Evolutionary conservation across 371 early-diverging fungal genomes (phyloP).

Genomic region (Mortierella sp.): DNA sequence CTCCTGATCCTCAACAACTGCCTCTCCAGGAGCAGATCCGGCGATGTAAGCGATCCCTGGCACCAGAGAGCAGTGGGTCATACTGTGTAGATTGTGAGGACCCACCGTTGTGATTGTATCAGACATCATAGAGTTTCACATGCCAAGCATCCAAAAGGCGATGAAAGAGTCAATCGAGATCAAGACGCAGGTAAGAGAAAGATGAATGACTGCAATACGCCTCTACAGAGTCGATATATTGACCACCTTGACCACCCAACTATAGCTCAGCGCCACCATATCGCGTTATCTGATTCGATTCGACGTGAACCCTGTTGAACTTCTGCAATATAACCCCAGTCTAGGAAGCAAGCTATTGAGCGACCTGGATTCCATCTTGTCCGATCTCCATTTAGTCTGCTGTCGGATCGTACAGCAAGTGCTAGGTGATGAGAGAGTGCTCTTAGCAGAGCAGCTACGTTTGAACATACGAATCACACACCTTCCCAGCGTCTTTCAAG

Average conservation of each 20-base stretch:
- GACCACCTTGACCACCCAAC: too few relatives aligned
- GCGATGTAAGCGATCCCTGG: conserved; percentile 13
- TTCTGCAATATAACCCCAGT: conserved; percentile 24
- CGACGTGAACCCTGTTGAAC: conserved; percentile 27
- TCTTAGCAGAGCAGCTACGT: conserved; percentile 32
- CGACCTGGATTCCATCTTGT: conserved; percentile 11
- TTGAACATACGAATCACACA: conserved; percentile 14
- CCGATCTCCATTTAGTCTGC: conserved; percentile 20
- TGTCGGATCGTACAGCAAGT: conserved; percentile 37
- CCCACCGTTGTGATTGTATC: too few relatives aligned
- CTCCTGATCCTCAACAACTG: conserved; percentile 30
- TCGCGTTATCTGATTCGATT: conserved; percentile 20
- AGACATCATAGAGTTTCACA: conserved; percentile 31
- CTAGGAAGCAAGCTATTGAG: conserved; percentile 31
- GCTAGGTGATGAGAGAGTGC: conserved; percentile 6
- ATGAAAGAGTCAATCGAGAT: conserved; percentile 12
- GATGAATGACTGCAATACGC: too few relatives aligned
- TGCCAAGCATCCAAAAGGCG: conserved; percentile 27
- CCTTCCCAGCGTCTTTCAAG: conserved; percentile 21
- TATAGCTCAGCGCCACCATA: conserved; percentile 6
- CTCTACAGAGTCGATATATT: too few relatives aligned
- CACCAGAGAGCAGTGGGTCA: too few relatives aligned
- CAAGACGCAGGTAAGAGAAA: conserved; percentile 21
- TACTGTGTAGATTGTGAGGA: too few relatives aligned
- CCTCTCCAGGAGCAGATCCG: conserved; percentile 26